phyloP scores from a whole-genome alignment of 352 stramenopile species.

The Peronospora destructor region DNA sequence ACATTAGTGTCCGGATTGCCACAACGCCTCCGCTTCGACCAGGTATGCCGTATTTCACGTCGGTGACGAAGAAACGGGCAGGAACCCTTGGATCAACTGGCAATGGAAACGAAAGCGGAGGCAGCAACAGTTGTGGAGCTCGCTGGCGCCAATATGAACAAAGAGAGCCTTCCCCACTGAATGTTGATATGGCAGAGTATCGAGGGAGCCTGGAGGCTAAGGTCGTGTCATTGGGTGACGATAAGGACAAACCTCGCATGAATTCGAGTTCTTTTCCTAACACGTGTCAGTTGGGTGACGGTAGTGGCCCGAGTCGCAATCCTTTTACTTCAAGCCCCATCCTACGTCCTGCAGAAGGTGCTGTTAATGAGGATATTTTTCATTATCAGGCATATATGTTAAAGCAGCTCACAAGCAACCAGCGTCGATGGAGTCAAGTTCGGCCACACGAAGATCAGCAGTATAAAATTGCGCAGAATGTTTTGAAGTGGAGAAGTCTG shows the following conservation, averaged over 20 bases:
- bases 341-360: slow-evolving; percentile 37
- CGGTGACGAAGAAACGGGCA: slow-evolving; percentile 38
- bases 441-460: slow-evolving; percentile 47
- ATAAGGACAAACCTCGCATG: slow-evolving; percentile 31
- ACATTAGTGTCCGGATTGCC: slow-evolving; percentile 33
- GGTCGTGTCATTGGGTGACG: slow-evolving; percentile 31
- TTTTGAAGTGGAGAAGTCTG: slow-evolving; percentile 96
- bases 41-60: slow-evolving; percentile 30
- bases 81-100: slow-evolving; percentile 29
- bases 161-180: slow-evolving; percentile 34
- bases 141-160: slow-evolving; percentile 42
- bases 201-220: slow-evolving; percentile 31
- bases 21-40: slow-evolving; percentile 46
- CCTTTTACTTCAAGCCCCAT: slow-evolving; percentile 56
- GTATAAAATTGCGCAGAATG: slow-evolving; percentile 69
- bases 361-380: slow-evolving; percentile 63
- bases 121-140: slow-evolving; percentile 22
- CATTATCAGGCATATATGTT: slow-evolving; percentile 68
- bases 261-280: slow-evolving; percentile 58
- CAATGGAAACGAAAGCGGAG: slow-evolving; percentile 29
- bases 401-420: slow-evolving; percentile 87
- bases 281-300: slow-evolving; percentile 45
- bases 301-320: slow-evolving; percentile 32
- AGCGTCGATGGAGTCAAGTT: slow-evolving; percentile 95
- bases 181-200: slow-evolving; percentile 33